Evolutionary conservation across 768 basidiomycete genomes (phyloP).

Genomic region (Mycena venus): DNA sequence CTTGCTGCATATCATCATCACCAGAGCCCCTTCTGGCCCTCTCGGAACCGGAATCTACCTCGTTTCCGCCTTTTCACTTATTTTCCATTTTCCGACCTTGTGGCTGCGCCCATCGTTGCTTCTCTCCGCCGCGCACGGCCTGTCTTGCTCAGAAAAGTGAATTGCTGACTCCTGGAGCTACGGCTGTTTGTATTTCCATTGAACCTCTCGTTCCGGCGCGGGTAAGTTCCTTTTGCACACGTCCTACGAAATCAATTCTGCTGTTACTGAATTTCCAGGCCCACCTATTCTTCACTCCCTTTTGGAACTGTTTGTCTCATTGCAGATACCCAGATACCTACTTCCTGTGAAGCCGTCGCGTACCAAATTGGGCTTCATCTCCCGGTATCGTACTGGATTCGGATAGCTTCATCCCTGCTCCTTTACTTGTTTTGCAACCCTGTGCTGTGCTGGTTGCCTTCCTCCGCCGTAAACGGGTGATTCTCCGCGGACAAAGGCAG

Average conservation of each 20-base stretch:
- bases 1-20: too few species aligned
- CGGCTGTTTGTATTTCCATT: neutral
- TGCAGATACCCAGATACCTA: too few species aligned
- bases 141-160: neutral
- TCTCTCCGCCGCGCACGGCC: neutral
- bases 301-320: too few species aligned
- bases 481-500: too few species aligned
- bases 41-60: neutral
- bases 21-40: neutral
- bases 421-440: too few species aligned
- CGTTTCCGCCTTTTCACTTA: neutral
- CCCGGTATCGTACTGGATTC: too few species aligned
- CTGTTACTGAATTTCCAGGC: neutral
- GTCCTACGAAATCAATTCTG: neutral
- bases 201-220: neutral
- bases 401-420: too few species aligned
- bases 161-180: neutral
- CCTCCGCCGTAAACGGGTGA: too few species aligned
- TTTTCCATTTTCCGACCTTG: neutral
- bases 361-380: too few species aligned
- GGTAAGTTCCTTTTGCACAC: neutral
- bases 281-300: too few species aligned
- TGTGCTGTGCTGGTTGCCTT: too few species aligned
- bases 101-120: neutral
- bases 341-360: too few species aligned